Percentiles rank a stretch among this genome's conserved stretches.
phyloP scores from a whole-genome alignment of 179 eudicot genomes.

The Nepenthes alata region DNA sequence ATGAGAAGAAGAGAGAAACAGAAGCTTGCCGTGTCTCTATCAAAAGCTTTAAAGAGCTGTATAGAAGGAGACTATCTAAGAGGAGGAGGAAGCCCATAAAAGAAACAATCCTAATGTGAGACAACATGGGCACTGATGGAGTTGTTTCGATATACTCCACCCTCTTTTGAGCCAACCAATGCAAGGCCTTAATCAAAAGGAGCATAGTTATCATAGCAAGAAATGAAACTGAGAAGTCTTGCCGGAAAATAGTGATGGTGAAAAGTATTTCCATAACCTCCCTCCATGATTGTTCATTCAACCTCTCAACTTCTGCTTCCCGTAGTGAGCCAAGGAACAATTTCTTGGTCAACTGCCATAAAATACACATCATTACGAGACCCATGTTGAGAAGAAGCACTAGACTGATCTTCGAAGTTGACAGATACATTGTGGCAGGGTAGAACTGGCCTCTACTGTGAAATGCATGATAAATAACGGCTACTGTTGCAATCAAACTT shows the following conservation, averaged over 20 bases:
- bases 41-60: constrained; percentile 54
- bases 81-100: constrained; percentile 86
- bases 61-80: constrained; percentile 61
- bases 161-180: constrained; percentile 98
- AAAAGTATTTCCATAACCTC: constrained; percentile 97
- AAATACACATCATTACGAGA: constrained; percentile 65
- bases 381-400: constrained; percentile 95
- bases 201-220: constrained; percentile 83
- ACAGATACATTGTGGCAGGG: constrained; percentile 70
- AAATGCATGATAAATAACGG: constrained; percentile 76
- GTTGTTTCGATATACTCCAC: constrained; percentile 97
- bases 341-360: constrained; percentile 81
- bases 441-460: constrained; percentile 86
- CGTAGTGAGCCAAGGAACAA: constrained; percentile 81
- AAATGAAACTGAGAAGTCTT: constrained; percentile 81
- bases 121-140: constrained; percentile 62
- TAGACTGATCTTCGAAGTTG: constrained; percentile 72
- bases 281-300: constrained; percentile 95
- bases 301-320: constrained; percentile 95
- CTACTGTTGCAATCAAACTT: constrained; percentile 63
- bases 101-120: constrained; percentile 82
- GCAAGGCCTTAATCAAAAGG: constrained; percentile 79
- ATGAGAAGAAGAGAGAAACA: constrained; percentile 87
- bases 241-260: constrained; percentile 90
- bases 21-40: constrained; percentile 83